These are phyloP conservation scores for Clonostachys rosea DNA, from an alignment of 2,329 filamentous ascomycete species.

Conservation along the genomic window DNA sequence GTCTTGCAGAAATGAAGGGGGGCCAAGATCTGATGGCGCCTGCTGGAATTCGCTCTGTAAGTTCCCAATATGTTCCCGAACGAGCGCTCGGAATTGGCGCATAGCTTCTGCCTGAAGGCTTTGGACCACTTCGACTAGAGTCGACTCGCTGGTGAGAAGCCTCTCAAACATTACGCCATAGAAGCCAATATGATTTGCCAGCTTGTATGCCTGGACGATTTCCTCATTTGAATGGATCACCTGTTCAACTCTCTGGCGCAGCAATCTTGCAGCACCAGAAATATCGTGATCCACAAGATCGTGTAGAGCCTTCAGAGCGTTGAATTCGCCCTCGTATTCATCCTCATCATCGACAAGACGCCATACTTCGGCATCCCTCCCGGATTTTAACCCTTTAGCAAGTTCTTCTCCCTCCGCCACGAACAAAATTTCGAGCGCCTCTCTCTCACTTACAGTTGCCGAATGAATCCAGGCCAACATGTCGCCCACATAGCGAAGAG, in stretches of 20 bases:
- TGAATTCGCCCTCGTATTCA: conserved; percentile 56
- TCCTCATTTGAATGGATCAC: conserved; percentile 92
- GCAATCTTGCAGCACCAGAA: conserved; percentile 71
- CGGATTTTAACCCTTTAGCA: conserved; percentile 73
- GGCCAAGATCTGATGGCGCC: conserved; percentile 66
- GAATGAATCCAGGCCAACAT: conserved; percentile 98
- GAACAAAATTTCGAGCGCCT: conserved; percentile 88
- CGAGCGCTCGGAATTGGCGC: conserved; percentile 74
- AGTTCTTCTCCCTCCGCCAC: conserved; percentile 88
- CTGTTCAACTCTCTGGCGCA: conserved; percentile 87
- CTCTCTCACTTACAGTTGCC: conserved; percentile 86
- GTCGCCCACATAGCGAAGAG: conserved; percentile 86
- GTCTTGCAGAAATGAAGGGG: conserved; percentile 76
- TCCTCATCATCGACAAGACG: conserved; percentile 57
- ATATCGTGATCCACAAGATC: conserved; percentile 85
- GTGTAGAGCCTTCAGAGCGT: conserved; percentile 76
- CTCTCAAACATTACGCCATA: conserved; percentile 83
- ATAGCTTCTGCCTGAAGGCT: conserved; percentile 72
- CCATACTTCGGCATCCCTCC: conserved; percentile 82
- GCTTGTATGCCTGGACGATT: conserved; percentile 80
- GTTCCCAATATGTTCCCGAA: conserved; percentile 74
- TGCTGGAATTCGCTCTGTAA: conserved; percentile 69
- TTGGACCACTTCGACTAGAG: conserved; percentile 63
- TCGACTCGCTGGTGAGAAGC: conserved; percentile 65
- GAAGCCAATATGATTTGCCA: conserved; percentile 84